Evolutionary conservation across 2,329 filamentous ascomycete species (phyloP).

Genomic region (Balansia obtecta): DNA sequence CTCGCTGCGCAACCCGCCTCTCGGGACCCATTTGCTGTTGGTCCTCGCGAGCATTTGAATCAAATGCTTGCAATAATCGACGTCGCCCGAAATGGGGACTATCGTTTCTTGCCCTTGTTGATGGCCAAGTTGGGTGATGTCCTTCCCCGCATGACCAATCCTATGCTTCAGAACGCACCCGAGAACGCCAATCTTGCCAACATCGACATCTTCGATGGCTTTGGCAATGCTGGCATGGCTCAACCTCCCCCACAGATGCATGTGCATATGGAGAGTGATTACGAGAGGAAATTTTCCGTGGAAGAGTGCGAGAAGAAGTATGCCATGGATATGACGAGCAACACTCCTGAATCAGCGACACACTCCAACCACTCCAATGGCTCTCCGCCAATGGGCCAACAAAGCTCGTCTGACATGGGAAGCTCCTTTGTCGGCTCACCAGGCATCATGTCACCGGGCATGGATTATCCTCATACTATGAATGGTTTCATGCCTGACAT

Average conservation of each 20-base stretch:
- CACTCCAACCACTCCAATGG: conserved; percentile 19
- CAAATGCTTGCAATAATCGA: conserved; percentile 56
- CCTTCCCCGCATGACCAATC: conserved; percentile 48
- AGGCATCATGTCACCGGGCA: conserved; percentile 37
- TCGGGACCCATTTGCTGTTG: conserved; percentile 48
- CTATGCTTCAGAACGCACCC: conserved; percentile 46
- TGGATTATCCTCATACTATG: conserved; percentile 35
- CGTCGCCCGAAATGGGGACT: conserved; percentile 60
- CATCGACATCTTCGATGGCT: conserved; percentile 55
- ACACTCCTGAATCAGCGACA: conserved; percentile 20
- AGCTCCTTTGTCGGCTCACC: conserved; percentile 42
- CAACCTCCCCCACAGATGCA: conserved; percentile 31
- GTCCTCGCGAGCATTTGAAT: conserved; percentile 62
- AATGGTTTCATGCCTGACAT: conserved; percentile 41
- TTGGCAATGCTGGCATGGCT: conserved; percentile 49
- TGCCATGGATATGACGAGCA: conserved; percentile 21
- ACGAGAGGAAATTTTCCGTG: conserved; percentile 31
- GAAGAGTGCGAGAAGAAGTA: conserved; percentile 30
- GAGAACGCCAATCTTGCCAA: conserved; percentile 39
- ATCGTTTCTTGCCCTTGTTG: conserved; percentile 65
- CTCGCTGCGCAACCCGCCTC: conserved; percentile 52
- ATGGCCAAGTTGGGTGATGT: conserved; percentile 64
- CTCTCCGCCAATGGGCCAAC: conserved; percentile 17
- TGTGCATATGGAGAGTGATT: conserved; percentile 35
- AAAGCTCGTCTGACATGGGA: conserved; percentile 24